These are phyloP conservation scores for Ogataea corticis DNA, from an alignment of 805 yeast species.

Conservation along the genomic window DNA sequence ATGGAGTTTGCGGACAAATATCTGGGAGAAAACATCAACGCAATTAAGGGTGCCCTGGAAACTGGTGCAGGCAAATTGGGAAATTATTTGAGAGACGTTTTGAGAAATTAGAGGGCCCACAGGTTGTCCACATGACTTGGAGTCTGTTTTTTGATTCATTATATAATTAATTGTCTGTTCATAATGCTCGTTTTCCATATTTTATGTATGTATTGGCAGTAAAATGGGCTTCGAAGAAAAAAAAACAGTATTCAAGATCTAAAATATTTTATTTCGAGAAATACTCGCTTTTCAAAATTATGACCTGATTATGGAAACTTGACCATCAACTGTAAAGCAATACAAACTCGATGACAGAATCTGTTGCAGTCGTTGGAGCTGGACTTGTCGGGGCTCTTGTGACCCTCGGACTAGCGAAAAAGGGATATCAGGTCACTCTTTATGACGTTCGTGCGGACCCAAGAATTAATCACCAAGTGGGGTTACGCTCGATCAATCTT, in stretches of 20 bases:
- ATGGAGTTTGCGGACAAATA: constrained; percentile 68
- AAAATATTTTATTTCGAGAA: too few species aligned
- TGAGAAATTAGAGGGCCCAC: constrained; percentile 40
- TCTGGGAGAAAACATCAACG: constrained; percentile 82
- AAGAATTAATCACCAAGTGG: constrained; percentile 34
- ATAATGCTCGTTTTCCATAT: background rate
- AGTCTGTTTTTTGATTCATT: background rate
- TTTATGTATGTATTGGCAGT: background rate
- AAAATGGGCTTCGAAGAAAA: too few species aligned
- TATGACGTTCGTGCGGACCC: constrained; percentile 77
- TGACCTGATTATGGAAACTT: too few species aligned
- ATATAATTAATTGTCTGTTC: background rate
- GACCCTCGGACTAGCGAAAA: constrained; percentile 73
- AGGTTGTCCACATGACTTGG: background rate
- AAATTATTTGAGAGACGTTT: constrained; percentile 80
- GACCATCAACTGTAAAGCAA: too few species aligned
- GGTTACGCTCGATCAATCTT: constrained; percentile 72
- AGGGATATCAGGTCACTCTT: constrained; percentile 71
- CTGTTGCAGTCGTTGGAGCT: constrained; percentile 75
- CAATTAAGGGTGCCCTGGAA: constrained; percentile 87
- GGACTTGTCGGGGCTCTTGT: constrained; percentile 88
- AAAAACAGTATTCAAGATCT: too few species aligned
- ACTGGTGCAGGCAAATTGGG: constrained; percentile 91
- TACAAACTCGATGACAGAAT: constrained; percentile 4
- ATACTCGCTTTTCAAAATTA: too few species aligned